Base-by-base conservation (phyloP, 2,329 filamentous ascomycete genomes). In the Rutstroemia sp. region DNA sequence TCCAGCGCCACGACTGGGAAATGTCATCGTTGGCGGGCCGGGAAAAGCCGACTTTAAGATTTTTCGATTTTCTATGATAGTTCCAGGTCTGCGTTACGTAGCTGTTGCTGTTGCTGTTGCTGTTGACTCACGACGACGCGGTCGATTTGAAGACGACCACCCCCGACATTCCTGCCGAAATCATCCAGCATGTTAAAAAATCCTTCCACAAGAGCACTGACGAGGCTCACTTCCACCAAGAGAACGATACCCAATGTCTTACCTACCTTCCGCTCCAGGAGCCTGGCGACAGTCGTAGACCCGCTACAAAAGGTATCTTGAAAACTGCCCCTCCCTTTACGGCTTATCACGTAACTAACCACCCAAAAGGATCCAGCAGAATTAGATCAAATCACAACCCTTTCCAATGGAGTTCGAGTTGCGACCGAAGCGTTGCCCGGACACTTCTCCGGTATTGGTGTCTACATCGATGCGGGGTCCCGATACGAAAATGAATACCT, bases 391-490 rank as follows among this genome's bases (percentile, higher is more conserved):
- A 86, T 97, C 67, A 95, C 92, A 7, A 92, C 86, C 1, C 82
- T 99, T 16, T 78, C 90, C 50, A 99, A 99, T 79, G 94, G 94
- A 68, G 76, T 99, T 63, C 89, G 92, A 57, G 90, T 99, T 58
- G 94, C 94, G 23, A 96, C 92, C 46, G 94, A 99, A 71, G 91
- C 92, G 56, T 80, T 97, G 10, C 92, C 92, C 1, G 94, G 94
- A 44, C 92, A 92, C 64, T 99, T 99, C 72, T 89, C 92, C 4
- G 94, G 91, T 51, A 88, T 99, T 16, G 94, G 94, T 46, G 90
- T 97, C 60, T 99, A 96, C 74, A 83, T 99, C 68, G 92, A 97
- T 71, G 91, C 90, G 30, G 94, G 94, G 16, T 97, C 94, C 54
- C 84, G 94, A 63, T 97, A 94, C 75, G 94, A 99, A 73, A 92